These are phyloP conservation scores for Asclepias syriaca DNA, from an alignment of 257 asterid species.

Conservation along the genomic window DNA sequence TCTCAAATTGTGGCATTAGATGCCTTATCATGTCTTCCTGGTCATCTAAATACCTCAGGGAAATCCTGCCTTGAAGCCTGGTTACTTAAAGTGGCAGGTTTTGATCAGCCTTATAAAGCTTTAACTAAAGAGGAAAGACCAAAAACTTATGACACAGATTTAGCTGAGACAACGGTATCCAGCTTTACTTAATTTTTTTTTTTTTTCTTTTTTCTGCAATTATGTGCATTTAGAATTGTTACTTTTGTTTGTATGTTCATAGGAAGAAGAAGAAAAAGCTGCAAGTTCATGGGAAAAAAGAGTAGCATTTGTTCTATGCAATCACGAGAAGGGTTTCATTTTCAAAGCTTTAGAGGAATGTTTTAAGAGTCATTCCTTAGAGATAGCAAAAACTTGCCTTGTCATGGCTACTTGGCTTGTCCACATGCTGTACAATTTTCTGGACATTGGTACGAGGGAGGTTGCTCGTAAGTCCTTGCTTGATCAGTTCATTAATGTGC, in stretches of 20 bases:
- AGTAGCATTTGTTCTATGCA: conserved; percentile 61
- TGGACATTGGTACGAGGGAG: conserved; percentile 61
- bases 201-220: background rate
- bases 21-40: conserved; percentile 54
- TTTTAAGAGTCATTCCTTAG: conserved; percentile 57
- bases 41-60: conserved; percentile 39
- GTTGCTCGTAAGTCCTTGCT: conserved; percentile 66
- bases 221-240: background rate
- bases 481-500: conserved; percentile 54
- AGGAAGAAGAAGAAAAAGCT: conserved; percentile 75
- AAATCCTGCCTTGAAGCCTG: conserved; percentile 53
- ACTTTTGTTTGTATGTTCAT: background rate
- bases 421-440: conserved; percentile 59
- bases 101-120: conserved; percentile 40
- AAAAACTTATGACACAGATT: conserved; percentile 28
- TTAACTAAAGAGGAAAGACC: conserved; percentile 36
- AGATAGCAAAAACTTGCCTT: conserved; percentile 61
- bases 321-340: conserved; percentile 64
- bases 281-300: conserved; percentile 59
- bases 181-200: background rate
- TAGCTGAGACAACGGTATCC: conserved; percentile 36
- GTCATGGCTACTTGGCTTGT: conserved; percentile 70
- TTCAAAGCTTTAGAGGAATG: conserved; percentile 70
- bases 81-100: conserved; percentile 65
- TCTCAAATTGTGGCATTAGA: conserved; percentile 60